phyloP scores from a whole-genome alignment of 2,329 filamentous ascomycete genomes.

The Dactylellina drechsleri region DNA sequence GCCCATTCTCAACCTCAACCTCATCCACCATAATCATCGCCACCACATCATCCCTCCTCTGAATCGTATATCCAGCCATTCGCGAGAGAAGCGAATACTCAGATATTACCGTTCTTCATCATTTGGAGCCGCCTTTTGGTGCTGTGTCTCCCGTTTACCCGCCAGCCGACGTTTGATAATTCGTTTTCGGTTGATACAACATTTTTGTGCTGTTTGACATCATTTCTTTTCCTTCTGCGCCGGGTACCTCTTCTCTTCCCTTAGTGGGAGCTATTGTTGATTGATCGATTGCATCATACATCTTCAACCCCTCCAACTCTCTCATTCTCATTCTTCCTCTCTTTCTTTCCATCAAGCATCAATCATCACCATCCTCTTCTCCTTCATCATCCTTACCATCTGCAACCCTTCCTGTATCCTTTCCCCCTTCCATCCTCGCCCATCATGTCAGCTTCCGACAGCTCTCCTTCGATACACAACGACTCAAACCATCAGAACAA shows the following conservation, averaged over 20 bases:
- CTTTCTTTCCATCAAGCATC: neutral
- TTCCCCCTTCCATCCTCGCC: neutral
- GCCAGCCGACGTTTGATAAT: constrained; percentile 22
- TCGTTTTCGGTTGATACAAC: constrained; percentile 7
- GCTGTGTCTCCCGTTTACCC: constrained; percentile 3
- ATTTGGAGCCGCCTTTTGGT: constrained; percentile 1
- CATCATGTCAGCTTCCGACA: constrained; percentile 35
- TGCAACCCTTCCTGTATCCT: neutral
- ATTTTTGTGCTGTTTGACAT: constrained; percentile 46
- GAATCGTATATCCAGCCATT: no score
- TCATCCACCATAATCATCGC: no score
- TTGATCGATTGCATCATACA: constrained; percentile 46
- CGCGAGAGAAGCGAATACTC: no score
- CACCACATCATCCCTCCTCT: no score
- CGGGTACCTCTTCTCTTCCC: no score
- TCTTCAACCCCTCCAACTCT: neutral
- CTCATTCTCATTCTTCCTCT: constrained; percentile 8
- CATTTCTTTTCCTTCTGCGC: constrained; percentile 12
- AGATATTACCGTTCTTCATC: neutral
- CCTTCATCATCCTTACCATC: neutral
- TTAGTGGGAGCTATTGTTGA: no score
- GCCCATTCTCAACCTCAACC: no score
- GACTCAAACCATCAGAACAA: constrained; percentile 5
- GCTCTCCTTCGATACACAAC: constrained; percentile 35
- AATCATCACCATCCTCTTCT: neutral